Conservation (phyloP, 2,329 filamentous ascomycete species). For the Hymenoscyphus infarciens region DNA sequence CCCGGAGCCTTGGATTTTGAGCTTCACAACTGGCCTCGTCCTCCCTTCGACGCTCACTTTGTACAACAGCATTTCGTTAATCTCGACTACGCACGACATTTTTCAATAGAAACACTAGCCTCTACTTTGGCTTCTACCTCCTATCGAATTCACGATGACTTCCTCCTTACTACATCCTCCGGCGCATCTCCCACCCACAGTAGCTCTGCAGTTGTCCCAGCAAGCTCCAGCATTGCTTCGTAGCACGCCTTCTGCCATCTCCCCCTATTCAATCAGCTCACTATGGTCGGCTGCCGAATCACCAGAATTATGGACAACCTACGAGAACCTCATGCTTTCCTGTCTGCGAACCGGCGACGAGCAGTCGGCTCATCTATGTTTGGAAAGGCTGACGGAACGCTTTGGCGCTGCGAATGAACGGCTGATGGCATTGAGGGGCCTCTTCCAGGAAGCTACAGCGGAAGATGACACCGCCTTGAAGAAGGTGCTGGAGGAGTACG, state of each 20-base stretch:
- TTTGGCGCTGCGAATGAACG: slow-evolving; percentile 85
- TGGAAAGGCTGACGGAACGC: slow-evolving; percentile 71
- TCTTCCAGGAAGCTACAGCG: slow-evolving; percentile 82
- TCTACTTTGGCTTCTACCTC: background rate
- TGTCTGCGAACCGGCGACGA: slow-evolving; percentile 85
- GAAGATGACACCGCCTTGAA: slow-evolving; percentile 62
- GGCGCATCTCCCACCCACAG: slow-evolving; percentile 51
- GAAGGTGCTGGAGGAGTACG: slow-evolving; percentile 71
- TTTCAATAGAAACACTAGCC: background rate
- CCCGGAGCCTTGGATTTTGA: too few relatives aligned
- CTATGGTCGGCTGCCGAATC: slow-evolving; percentile 62
- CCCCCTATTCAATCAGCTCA: slow-evolving; percentile 50
- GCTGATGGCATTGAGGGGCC: slow-evolving; percentile 75
- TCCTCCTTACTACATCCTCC: slow-evolving; percentile 55
- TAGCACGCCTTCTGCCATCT: slow-evolving; percentile 51
- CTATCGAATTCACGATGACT: slow-evolving; percentile 39
- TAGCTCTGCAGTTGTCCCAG: slow-evolving; percentile 57
- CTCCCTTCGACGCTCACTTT: background rate
- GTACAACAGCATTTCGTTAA: background rate
- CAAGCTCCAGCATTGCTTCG: slow-evolving; percentile 55
- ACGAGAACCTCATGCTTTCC: slow-evolving; percentile 83
- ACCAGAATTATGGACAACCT: slow-evolving; percentile 75
- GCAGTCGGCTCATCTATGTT: slow-evolving; percentile 67
- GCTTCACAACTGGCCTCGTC: background rate
- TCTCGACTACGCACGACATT: background rate